Percentiles rank a stretch among this genome's conserved stretches.
phyloP scores from a whole-genome alignment of 1,284 basidiomycete species.

The Papiliotrema fonsecae region DNA sequence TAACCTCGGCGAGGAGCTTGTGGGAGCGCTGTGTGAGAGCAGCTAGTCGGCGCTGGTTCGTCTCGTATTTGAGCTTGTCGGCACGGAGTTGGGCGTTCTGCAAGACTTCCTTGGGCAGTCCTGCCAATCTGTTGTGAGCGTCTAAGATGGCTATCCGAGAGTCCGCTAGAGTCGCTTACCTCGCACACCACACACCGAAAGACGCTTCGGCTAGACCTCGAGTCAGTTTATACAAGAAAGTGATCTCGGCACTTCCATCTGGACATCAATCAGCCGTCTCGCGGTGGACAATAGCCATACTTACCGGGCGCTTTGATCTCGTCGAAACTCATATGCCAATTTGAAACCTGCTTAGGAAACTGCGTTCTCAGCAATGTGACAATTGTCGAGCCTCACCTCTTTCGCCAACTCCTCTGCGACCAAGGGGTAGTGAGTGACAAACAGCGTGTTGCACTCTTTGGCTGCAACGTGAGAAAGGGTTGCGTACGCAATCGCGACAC shows the following conservation, averaged over 20 bases:
- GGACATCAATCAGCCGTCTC: not conserved
- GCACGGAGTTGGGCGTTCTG: constrained; percentile 58
- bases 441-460: constrained; percentile 73
- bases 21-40: constrained; percentile 1
- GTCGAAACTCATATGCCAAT: constrained; percentile 82
- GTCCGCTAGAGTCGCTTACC: constrained; percentile 34
- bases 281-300: not conserved
- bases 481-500: constrained; percentile 53
- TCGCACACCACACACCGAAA: constrained; percentile 84
- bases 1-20: not conserved
- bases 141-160: not conserved
- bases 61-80: constrained; percentile 54
- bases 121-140: constrained; percentile 55
- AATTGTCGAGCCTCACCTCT: constrained; percentile 54
- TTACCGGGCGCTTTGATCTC: constrained; percentile 29
- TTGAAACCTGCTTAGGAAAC: constrained; percentile 53
- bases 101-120: constrained; percentile 65
- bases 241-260: constrained; percentile 70
- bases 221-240: constrained; percentile 74
- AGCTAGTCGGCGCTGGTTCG: constrained; percentile 8
- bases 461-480: constrained; percentile 68
- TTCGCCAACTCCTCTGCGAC: constrained; percentile 55
- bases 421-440: constrained; percentile 86
- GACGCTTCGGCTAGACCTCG: constrained; percentile 71
- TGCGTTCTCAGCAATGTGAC: constrained; percentile 49